Evolutionary conservation across 768 basidiomycete species (phyloP).

Genomic region (Mycena vulgaris): DNA sequence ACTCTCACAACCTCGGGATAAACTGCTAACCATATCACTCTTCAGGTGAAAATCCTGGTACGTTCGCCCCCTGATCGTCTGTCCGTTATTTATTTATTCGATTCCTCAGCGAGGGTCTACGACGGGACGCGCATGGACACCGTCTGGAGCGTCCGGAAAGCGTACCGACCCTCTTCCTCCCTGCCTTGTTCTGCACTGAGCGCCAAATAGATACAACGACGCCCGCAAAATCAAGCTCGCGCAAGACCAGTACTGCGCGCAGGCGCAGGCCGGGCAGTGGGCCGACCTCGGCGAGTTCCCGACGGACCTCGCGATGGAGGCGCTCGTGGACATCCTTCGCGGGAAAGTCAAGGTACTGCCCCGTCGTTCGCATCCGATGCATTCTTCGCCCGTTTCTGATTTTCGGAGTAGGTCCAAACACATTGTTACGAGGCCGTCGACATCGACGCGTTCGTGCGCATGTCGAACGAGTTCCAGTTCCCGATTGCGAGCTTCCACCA

Average conservation of each 20-base stretch:
- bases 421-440: constrained; percentile 78
- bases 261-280: constrained; percentile 66
- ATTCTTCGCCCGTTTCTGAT: too few relatives aligned
- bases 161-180: constrained; percentile 47
- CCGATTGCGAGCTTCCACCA: constrained; percentile 83
- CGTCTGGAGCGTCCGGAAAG: constrained; percentile 74
- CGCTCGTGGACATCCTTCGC: constrained; percentile 81
- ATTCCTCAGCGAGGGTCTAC: constrained; percentile 61
- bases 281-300: constrained; percentile 70
- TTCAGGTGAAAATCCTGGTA: constrained; percentile 74
- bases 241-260: constrained; percentile 76
- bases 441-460: constrained; percentile 75
- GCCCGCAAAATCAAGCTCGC: constrained; percentile 73
- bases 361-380: too few relatives aligned
- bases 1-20: background rate
- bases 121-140: constrained; percentile 73
- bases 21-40: constrained; percentile 28
- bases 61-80: constrained; percentile 25
- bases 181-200: constrained; percentile 30
- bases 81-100: constrained; percentile 35
- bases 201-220: constrained; percentile 65
- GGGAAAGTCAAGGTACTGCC: constrained; percentile 77
- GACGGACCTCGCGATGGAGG: constrained; percentile 80
- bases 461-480: constrained; percentile 80
- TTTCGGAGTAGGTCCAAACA: constrained; percentile 62